These are phyloP conservation scores for Podospora pseudopauciseta DNA, from an alignment of 495 filamentous ascomycete species.

Conservation along the genomic window DNA sequence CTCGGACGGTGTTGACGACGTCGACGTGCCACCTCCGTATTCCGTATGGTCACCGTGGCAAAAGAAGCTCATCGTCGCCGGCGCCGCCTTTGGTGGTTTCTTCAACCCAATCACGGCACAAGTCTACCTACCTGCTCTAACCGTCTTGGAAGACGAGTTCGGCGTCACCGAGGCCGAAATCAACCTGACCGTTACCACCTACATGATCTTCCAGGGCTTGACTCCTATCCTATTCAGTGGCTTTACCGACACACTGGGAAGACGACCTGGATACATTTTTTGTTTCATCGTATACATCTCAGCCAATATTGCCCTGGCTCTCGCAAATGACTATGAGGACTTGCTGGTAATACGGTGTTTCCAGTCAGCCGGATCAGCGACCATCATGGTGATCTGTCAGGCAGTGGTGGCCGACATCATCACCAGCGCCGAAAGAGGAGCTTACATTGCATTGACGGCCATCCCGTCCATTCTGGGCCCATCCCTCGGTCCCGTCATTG, in stretches of 20 bases:
- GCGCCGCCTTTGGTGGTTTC: conserved; percentile 57
- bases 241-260: conserved; percentile 52
- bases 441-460: conserved; percentile 40
- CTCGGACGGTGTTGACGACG: not conserved
- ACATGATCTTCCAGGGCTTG: conserved; percentile 57
- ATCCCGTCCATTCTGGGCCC: conserved; percentile 39
- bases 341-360: conserved; percentile 53
- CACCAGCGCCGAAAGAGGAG: conserved; percentile 51
- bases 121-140: conserved; percentile 72
- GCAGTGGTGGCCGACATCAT: conserved; percentile 55
- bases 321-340: conserved; percentile 47
- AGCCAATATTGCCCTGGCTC: conserved; percentile 54
- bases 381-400: conserved; percentile 50
- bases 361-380: conserved; percentile 54
- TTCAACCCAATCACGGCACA: conserved; percentile 66
- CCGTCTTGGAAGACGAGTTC: conserved; percentile 50
- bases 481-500: conserved; percentile 41
- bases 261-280: conserved; percentile 53
- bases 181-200: conserved; percentile 62
- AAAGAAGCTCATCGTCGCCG: conserved; percentile 59
- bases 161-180: conserved; percentile 51
- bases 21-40: not conserved
- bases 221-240: conserved; percentile 56
- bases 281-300: conserved; percentile 54
- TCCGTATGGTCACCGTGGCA: conserved; percentile 25